A percentile compares a stretch with the other conserved stretches of the same genome.
Evolutionary conservation across 345 rosid species (phyloP).

Genomic region (Populus tremula): DNA sequence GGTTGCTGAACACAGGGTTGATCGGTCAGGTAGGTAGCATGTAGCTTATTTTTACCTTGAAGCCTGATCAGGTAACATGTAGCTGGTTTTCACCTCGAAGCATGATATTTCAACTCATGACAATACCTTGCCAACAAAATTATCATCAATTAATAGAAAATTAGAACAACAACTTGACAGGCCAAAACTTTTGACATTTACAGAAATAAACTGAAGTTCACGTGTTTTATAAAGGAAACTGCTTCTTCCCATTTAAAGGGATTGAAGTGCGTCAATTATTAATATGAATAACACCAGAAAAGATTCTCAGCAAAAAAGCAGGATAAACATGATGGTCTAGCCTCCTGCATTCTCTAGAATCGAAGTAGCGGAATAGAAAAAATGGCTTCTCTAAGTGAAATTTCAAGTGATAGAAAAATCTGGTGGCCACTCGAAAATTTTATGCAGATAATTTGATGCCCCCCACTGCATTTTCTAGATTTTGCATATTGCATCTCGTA

Average conservation of each 20-base stretch:
- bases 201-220: background rate
- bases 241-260: background rate
- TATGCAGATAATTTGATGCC: background rate
- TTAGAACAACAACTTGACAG: background rate
- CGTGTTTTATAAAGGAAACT: background rate
- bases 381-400: background rate
- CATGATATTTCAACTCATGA: background rate
- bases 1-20: slow-evolving; percentile 79
- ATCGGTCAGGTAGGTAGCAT: slow-evolving; percentile 71
- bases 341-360: background rate
- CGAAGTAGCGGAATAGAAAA: background rate
- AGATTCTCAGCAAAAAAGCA: background rate
- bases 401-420: background rate
- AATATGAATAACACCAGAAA: background rate
- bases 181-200: background rate
- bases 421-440: background rate
- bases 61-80: slow-evolving; percentile 25
- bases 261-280: background rate
- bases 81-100: slow-evolving; percentile 19
- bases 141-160: background rate
- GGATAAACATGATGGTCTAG: background rate
- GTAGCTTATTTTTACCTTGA: slow-evolving; percentile 20
- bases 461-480: background rate
- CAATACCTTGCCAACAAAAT: slow-evolving; percentile 7
- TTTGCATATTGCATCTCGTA: background rate